A percentile compares a stretch with the other conserved stretches of the same genome.
Evolutionary conservation across 176 grass and related monocot species (phyloP).

Genomic region (Avena sativa): DNA sequence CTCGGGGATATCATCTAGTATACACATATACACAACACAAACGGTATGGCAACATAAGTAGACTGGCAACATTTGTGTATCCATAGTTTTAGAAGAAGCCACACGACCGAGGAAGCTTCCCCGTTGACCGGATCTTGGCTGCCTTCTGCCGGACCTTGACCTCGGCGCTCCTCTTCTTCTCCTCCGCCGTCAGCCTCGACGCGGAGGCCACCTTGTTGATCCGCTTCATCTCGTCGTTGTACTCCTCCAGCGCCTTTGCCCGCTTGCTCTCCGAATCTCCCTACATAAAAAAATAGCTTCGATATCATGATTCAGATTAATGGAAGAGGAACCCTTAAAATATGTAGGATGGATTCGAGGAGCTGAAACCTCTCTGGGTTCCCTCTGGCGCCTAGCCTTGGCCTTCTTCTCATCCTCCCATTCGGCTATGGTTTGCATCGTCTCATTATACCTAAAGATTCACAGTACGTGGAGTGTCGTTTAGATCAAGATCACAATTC

Average conservation of each 20-base stretch:
- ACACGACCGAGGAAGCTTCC: constrained; percentile 57
- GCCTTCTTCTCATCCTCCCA: constrained; percentile 76
- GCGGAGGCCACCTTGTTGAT: constrained; percentile 56
- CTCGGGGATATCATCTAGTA: too few species aligned
- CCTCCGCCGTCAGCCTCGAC: constrained; percentile 49
- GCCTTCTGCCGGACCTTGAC: constrained; percentile 57
- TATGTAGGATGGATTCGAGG: background rate
- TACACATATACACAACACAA: background rate
- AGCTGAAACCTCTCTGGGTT: constrained; percentile 59
- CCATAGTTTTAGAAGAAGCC: constrained; percentile 49
- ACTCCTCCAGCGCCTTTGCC: constrained; percentile 50
- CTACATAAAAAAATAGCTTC: constrained; percentile 17
- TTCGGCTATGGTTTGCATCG: constrained; percentile 55
- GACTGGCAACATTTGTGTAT: background rate
- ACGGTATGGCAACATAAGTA: background rate
- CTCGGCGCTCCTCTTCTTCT: constrained; percentile 62
- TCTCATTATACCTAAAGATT: constrained; percentile 57
- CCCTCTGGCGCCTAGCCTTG: constrained; percentile 58
- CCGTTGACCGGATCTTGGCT: constrained; percentile 45
- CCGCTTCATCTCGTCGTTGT: constrained; percentile 56
- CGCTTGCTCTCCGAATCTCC: constrained; percentile 49
- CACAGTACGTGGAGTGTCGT: background rate
- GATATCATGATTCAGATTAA: background rate
- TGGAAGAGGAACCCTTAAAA: too few species aligned
- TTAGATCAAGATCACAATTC: background rate